phyloP scores from a whole-genome alignment of 2,329 filamentous ascomycete species.

The Emergomyces africanus region DNA sequence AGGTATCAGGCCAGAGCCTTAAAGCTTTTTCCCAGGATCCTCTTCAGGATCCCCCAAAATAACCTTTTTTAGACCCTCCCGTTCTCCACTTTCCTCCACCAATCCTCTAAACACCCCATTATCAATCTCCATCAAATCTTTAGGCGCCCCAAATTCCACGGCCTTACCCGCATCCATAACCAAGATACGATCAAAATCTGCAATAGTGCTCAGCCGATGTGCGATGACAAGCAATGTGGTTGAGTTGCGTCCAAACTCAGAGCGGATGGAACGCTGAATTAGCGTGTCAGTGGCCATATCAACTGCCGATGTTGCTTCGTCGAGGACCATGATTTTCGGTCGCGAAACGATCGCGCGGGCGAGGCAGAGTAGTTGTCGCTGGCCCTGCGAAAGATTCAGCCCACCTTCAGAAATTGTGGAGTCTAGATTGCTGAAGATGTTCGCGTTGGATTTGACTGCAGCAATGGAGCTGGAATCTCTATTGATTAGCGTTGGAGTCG shows the following conservation, averaged over 20 bases:
- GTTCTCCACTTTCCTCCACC: slow-evolving; percentile 28
- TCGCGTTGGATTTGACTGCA: slow-evolving; percentile 30
- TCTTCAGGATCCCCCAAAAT: slow-evolving; percentile 10
- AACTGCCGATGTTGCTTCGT: slow-evolving; percentile 67
- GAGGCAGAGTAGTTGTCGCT: slow-evolving; percentile 63
- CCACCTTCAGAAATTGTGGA: slow-evolving; percentile 59
- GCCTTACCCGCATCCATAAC: slow-evolving; percentile 56
- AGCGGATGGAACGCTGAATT: slow-evolving; percentile 60
- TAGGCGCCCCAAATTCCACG: slow-evolving; percentile 54
- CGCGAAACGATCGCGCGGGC: slow-evolving; percentile 59
- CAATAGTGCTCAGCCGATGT: slow-evolving; percentile 62
- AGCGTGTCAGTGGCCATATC: slow-evolving; percentile 64
- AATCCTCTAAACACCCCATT: slow-evolving; percentile 47
- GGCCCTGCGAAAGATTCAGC: slow-evolving; percentile 62
- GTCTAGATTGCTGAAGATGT: slow-evolving; percentile 51
- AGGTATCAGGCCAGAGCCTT: background rate
- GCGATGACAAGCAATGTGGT: slow-evolving; percentile 62
- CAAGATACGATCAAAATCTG: slow-evolving; percentile 61
- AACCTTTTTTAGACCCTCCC: slow-evolving; percentile 17
- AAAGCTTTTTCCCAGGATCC: too few relatives aligned
- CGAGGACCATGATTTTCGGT: slow-evolving; percentile 65
- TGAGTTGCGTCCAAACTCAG: slow-evolving; percentile 50
- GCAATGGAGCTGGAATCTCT: slow-evolving; percentile 23
- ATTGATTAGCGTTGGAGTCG: slow-evolving; percentile 8
- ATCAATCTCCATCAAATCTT: slow-evolving; percentile 44